Percentiles rank a stretch among this genome's conserved stretches.
phyloP scores from a whole-genome alignment of 495 filamentous ascomycete genomes.

The Aspergillus nanangensis region DNA sequence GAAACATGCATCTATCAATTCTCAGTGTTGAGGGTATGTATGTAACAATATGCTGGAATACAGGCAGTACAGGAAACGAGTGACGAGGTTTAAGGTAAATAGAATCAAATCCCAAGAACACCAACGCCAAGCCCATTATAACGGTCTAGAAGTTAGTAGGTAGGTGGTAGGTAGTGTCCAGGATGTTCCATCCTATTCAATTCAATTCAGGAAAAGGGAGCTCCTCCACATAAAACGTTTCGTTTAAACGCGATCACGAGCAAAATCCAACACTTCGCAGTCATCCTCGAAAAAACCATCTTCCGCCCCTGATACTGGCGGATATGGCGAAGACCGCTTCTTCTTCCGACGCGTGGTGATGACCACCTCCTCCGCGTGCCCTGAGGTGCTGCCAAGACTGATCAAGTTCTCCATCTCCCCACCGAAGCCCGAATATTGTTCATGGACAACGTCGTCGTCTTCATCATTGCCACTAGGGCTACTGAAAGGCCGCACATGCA shows the following conservation, averaged over 20 bases:
- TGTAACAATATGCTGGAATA: constrained; percentile 12
- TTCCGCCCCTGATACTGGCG: constrained; percentile 44
- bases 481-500: constrained; percentile 53
- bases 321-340: constrained; percentile 30
- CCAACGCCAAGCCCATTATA: constrained; percentile 14
- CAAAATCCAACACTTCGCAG: constrained; percentile 89
- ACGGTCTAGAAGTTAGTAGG: background rate
- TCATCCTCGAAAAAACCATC: constrained; percentile 94
- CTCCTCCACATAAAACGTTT: background rate
- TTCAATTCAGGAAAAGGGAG: too few relatives aligned
- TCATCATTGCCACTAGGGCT: constrained; percentile 52
- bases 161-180: constrained; percentile 22
- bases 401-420: constrained; percentile 50
- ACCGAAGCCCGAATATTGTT: constrained; percentile 29
- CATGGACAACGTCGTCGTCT: constrained; percentile 39
- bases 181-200: constrained; percentile 7
- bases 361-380: constrained; percentile 71
- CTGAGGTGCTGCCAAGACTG: constrained; percentile 52
- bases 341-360: constrained; percentile 72
- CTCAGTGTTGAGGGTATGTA: too few relatives aligned
- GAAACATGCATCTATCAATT: too few relatives aligned
- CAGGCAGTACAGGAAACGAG: too few relatives aligned
- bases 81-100: too few relatives aligned
- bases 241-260: constrained; percentile 70
- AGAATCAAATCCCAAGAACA: constrained; percentile 3